Percentiles rank a stretch among this genome's conserved stretches.
phyloP scores from a whole-genome alignment of 169 alveolate genomes.

The Eimeria praecox region DNA sequence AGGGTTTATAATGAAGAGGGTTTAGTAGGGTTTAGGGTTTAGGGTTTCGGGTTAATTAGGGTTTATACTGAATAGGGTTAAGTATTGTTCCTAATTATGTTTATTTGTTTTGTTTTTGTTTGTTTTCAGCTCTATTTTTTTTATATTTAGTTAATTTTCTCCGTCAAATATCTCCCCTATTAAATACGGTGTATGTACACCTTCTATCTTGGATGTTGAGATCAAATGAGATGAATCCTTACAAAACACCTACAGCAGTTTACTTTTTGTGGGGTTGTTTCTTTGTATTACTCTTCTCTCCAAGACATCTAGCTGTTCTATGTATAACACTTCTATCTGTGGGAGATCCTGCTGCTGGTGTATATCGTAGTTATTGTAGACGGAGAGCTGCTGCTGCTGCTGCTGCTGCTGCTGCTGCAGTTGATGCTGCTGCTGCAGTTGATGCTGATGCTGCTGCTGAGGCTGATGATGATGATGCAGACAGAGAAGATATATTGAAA shows the following conservation, averaged over 20 bases:
- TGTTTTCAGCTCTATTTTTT: neutral
- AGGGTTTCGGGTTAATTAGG: neutral
- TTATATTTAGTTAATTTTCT: neutral
- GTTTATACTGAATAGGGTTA: too few species aligned
- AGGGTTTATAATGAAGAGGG: too few species aligned
- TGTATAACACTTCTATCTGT: neutral
- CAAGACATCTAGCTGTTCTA: neutral
- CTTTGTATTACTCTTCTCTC: neutral
- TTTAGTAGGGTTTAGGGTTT: neutral
- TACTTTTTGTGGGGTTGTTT: slow-evolving; percentile 3
- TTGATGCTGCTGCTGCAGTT: too few species aligned
- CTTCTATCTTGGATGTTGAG: neutral
- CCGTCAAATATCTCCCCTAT: neutral
- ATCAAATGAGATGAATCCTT: neutral
- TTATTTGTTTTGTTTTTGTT: too few species aligned
- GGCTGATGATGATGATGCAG: neutral
- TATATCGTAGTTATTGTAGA: neutral
- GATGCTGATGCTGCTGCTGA: neutral
- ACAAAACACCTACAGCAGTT: neutral
- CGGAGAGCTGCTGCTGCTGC: slow-evolving; percentile 28
- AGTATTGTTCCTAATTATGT: too few species aligned
- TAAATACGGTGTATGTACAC: neutral
- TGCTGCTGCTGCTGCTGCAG: neutral
- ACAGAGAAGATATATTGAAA: neutral
- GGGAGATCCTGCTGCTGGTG: slow-evolving; percentile 33